A percentile compares a stretch with the other conserved stretches of the same genome.
Evolutionary conservation across 495 filamentous ascomycete species (phyloP).

Genomic region (Trichoderma orchidacearum): DNA sequence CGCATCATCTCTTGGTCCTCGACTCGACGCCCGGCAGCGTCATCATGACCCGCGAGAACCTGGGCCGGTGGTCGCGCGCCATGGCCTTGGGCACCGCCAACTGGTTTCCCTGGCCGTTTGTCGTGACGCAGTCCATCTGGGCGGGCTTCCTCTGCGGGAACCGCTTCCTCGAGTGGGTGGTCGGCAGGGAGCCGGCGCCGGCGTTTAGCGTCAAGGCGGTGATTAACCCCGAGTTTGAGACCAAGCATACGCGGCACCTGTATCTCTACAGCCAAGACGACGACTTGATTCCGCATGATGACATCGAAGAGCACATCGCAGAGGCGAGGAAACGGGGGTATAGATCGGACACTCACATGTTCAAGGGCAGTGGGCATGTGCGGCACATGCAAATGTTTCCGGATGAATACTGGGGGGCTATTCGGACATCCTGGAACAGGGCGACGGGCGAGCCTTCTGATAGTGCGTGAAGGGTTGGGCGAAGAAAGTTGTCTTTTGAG

Average conservation of each 20-base stretch:
- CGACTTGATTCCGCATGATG: constrained; percentile 38
- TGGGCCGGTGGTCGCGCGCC: constrained; percentile 34
- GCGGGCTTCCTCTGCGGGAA: constrained; percentile 18
- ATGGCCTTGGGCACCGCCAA: constrained; percentile 34
- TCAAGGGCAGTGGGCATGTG: constrained; percentile 39
- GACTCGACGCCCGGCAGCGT: constrained; percentile 40
- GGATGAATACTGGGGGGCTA: constrained; percentile 38
- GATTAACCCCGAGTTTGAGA: constrained; percentile 16
- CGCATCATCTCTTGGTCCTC: constrained; percentile 29
- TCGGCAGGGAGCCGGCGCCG: constrained; percentile 21
- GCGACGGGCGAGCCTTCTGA: not conserved
- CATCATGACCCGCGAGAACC: constrained; percentile 27
- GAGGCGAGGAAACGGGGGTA: constrained; percentile 27
- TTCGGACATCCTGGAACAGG: constrained; percentile 27
- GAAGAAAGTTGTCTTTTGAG: not conserved
- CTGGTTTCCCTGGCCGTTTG: constrained; percentile 28
- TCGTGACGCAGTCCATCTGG: constrained; percentile 25
- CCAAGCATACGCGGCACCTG: constrained; percentile 17
- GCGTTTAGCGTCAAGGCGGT: constrained; percentile 19
- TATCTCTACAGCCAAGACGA: constrained; percentile 42
- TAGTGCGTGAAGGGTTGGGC: not conserved
- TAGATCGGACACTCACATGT: constrained; percentile 25
- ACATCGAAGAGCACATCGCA: constrained; percentile 37
- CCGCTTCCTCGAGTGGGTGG: constrained; percentile 13
- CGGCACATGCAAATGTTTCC: constrained; percentile 39